Evolutionary conservation across 805 yeast species (phyloP).

Genomic region (Kodamaea jinghongensis): DNA sequence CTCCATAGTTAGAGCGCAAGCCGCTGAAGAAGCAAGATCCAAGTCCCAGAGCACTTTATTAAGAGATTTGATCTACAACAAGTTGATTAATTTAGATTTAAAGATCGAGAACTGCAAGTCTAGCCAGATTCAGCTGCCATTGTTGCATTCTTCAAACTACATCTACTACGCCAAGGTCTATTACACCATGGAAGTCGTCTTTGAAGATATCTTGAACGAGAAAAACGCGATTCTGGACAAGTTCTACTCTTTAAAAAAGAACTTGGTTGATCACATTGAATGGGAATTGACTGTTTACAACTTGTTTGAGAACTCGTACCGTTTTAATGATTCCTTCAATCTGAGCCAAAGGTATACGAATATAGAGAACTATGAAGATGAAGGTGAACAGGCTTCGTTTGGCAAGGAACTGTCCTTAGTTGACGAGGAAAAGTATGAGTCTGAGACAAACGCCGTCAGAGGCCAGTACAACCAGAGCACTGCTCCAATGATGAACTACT

Average conservation of each 20-base stretch:
- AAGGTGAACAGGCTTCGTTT: conserved; percentile 5
- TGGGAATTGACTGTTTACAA: conserved; percentile 23
- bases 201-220: conserved; percentile 16
- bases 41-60: conserved; percentile 24
- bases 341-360: conserved; percentile 12
- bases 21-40: conserved; percentile 18
- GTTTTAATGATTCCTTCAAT: conserved; percentile 18
- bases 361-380: conserved; percentile 8
- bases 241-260: conserved; percentile 12
- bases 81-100: conserved; percentile 29
- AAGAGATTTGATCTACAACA: conserved; percentile 28
- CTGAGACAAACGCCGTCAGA: conserved; percentile 8
- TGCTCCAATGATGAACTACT: conserved; percentile 19
- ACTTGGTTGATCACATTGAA: conserved; percentile 18
- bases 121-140: conserved; percentile 10
- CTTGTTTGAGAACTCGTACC: conserved; percentile 14
- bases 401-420: conserved; percentile 11
- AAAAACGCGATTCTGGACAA: conserved; percentile 13
- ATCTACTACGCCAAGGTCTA: conserved; percentile 34
- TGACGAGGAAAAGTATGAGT: conserved; percentile 14
- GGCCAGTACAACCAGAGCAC: conserved; percentile 6
- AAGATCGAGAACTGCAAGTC: conserved; percentile 15
- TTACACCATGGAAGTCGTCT: conserved; percentile 27
- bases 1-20: conserved; percentile 13
- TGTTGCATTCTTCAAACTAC: conserved; percentile 24